phyloP scores from a whole-genome alignment of 2,329 filamentous ascomycete species.

The Coniochaeta sp. region DNA sequence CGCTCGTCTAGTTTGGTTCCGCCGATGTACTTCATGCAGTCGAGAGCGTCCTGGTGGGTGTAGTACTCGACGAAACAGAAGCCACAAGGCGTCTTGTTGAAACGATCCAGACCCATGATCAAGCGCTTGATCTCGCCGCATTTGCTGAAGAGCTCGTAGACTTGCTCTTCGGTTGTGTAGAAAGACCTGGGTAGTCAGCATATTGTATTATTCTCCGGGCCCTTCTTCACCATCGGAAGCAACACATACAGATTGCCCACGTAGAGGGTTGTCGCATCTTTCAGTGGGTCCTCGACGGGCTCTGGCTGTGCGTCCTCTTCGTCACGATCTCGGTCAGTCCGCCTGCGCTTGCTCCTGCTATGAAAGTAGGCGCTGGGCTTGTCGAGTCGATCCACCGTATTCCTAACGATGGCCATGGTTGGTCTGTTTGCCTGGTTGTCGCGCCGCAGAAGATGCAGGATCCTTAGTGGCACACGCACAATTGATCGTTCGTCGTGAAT shows the following conservation, averaged over 20 bases:
- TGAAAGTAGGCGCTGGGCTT: slow-evolving; percentile 91
- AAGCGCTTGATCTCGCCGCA: slow-evolving; percentile 97
- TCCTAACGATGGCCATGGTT: slow-evolving; percentile 35
- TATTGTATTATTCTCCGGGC: not conserved
- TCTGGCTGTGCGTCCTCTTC: slow-evolving; percentile 39
- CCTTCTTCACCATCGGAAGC: not conserved
- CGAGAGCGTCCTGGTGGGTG: slow-evolving; percentile 91
- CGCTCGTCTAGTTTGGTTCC: slow-evolving; percentile 97
- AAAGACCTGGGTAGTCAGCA: slow-evolving; percentile 58
- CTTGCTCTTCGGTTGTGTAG: slow-evolving; percentile 98
- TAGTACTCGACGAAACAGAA: slow-evolving; percentile 99
- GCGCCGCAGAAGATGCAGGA: not conserved
- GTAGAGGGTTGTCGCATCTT: slow-evolving; percentile 87
- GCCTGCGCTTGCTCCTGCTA: slow-evolving; percentile 70
- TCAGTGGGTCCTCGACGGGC: slow-evolving; percentile 71
- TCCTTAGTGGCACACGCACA: not conserved
- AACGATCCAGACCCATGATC: slow-evolving; percentile 94
- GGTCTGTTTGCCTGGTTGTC: not conserved
- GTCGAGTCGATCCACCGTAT: slow-evolving; percentile 87
- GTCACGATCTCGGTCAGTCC: slow-evolving; percentile 53
- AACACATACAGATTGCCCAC: slow-evolving; percentile 80
- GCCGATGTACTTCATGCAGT: slow-evolving; percentile 98
- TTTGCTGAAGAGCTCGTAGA: slow-evolving; percentile 93
- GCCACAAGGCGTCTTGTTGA: slow-evolving; percentile 94
- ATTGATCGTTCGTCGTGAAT: not conserved